Conservation (phyloP, 352 stramenopile genomes). For the Lagenidium sp. region DNA sequence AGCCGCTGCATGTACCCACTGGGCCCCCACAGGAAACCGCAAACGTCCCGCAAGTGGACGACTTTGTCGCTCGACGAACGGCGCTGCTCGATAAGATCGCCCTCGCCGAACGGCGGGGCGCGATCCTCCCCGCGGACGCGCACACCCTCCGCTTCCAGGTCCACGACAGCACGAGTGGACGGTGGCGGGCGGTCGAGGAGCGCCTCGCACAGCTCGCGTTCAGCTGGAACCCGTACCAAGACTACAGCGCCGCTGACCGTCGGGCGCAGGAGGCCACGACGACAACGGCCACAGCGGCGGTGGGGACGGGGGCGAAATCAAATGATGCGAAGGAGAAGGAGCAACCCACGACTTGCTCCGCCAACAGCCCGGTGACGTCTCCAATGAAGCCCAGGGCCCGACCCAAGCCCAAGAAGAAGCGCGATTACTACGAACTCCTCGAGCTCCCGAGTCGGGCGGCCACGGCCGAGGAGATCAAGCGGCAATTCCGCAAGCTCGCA, state of each 20-base stretch:
- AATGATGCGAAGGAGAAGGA: neutral
- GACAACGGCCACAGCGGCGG: neutral
- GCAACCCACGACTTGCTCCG: conserved; percentile 2
- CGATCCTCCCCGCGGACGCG: conserved; percentile 45
- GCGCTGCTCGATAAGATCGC: conserved; percentile 51
- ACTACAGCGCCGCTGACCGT: conserved; percentile 18
- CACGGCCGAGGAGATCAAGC: conserved; percentile 39
- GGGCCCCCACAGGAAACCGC: too few relatives aligned
- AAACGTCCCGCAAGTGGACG: neutral
- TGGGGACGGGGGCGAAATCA: neutral
- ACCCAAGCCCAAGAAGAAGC: conserved; percentile 24
- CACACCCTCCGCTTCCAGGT: conserved; percentile 60
- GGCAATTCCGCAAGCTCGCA: conserved; percentile 58
- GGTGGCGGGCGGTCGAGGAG: conserved; percentile 48
- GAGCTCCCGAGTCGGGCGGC: conserved; percentile 19
- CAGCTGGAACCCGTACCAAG: conserved; percentile 76
- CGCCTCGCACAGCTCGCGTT: conserved; percentile 44
- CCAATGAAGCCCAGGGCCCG: too few relatives aligned
- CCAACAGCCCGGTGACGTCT: too few relatives aligned
- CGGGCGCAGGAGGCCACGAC: conserved; percentile 6
- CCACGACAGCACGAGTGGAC: conserved; percentile 43
- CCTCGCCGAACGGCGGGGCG: conserved; percentile 35
- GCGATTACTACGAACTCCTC: conserved; percentile 63
- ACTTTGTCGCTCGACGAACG: neutral
- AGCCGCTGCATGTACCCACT: too few relatives aligned